Base-by-base conservation (phyloP, 75 land plant genomes). In the Azolla pinnata region DNA sequence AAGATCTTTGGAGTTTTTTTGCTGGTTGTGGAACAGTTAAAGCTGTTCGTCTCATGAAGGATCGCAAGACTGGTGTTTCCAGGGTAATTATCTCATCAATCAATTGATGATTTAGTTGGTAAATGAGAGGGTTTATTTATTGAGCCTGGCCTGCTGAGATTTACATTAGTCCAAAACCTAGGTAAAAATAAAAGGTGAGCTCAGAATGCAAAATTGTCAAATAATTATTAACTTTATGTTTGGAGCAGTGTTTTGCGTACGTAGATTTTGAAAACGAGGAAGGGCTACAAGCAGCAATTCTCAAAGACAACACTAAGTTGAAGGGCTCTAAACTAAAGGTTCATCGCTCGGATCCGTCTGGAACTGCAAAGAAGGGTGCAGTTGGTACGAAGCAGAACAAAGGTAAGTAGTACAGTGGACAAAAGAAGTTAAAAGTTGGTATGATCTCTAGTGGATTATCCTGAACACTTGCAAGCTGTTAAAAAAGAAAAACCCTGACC, bases 241-340 rank as follows among this genome's bases (percentile, higher is more conserved):
- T n/a, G n/a, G n/a, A n/a, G 29, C 72, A 93, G 98, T 90, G 98
- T 20, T 62, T 93, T 26, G 98, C 98, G 40, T 93, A 93, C 56
- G 75, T 93, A 19, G 98, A 93, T 42, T 93, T 93, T 66, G 66
- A 71, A 17, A 85, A 85, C 65, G 85, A 93, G 42, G 83, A 77
- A 30, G 81, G 83, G 29, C 81, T 93, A 45, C 60, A 56, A 10
- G 79, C 85, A 29, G 98, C 90, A 44, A 40, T 93, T 28, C 69
- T 64, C 44, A 83, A 81, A 68, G 81, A 93, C 61, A 83, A 64
- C 56, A 65, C 74, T 31, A 62, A 47, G 30, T 56, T 93, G n/a
- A 66, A 64, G 28, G 98, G 81, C 19, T 74, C 83, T 55, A 81
- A 61, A 48, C n/a, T 93, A 26, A 89, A 81, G 59, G 74, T 93